These are phyloP conservation scores for Boletales sp. DNA, from an alignment of 768 basidiomycete genomes.

Conservation along the genomic window DNA sequence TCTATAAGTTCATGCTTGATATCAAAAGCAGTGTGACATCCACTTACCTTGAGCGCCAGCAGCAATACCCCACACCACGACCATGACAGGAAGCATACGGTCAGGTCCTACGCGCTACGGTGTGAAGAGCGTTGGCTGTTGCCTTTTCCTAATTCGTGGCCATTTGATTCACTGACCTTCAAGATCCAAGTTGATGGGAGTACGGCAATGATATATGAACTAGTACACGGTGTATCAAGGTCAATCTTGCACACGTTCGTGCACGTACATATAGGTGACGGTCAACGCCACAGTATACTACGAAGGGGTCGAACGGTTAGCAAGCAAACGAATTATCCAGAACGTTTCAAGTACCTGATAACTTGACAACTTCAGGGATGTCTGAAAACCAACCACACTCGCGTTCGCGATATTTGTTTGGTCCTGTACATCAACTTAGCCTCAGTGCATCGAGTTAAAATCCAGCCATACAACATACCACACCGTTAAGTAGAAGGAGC, in stretches of 20 bases:
- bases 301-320: not conserved
- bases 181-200: conserved; percentile 59
- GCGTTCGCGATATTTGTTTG: conserved; percentile 54
- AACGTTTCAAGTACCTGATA: conserved; percentile 19
- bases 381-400: conserved; percentile 56
- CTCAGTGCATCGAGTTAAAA: not conserved
- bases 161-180: conserved; percentile 31
- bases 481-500: conserved; percentile 48
- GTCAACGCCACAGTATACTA: conserved; percentile 36
- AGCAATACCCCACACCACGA: conserved; percentile 62
- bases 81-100: conserved; percentile 56
- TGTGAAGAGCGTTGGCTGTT: not conserved
- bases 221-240: conserved; percentile 1
- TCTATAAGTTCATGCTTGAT: too few species aligned
- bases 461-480: conserved; percentile 34
- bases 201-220: conserved; percentile 53
- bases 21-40: not conserved
- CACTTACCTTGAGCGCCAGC: conserved; percentile 53
- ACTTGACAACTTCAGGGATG: conserved; percentile 36
- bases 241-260: not conserved
- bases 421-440: conserved; percentile 30
- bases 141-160: not conserved
- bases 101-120: conserved; percentile 45
- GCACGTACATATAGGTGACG: conserved; percentile 24
- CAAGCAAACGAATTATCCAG: not conserved